Evolutionary conservation across 2,329 filamentous ascomycete species (phyloP), one percentile per base, ranked within the genome.

Genomic region (Diaporthe eres): DNA sequence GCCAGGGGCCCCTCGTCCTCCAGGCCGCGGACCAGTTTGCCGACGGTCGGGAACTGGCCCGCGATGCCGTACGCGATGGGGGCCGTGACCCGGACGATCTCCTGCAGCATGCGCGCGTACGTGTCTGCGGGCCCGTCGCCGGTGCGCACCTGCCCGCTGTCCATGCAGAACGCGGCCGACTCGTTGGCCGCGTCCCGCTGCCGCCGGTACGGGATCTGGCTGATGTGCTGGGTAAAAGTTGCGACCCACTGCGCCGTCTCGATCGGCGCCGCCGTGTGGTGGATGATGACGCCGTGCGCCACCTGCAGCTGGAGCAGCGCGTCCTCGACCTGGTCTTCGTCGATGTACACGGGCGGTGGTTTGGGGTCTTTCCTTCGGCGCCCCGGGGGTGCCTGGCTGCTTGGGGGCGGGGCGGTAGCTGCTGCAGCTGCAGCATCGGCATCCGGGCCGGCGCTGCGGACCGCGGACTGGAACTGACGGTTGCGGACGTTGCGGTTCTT

Each of bases 201-300:
- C 71, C 86, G 89, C 78, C 91, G 90, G 82, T 96, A 96, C 0
- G 94, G 94, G 31, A 94, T 91, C 1, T 92, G 94, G 10, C 93
- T 94, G 67, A 96, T 92, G 81, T 96, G 93, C 80, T 95, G 93
- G 0, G 94, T 96, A 80, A 96, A 95, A 47, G 90, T 87, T 42
- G 89, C 86, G 42, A 96, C 91, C 92, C 94, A 95, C 79, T 93
- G 89, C 2, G 93, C 93, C 1, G 93, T 94, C 80, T 95, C 93
- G 0, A 90, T 81, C 0, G 89, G 80, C 3, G 85, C 83, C 19
- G 83, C 84, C 1, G 93, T 94, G 81, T 96, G 93, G 81, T 95
- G 93, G 60, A 96, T 91, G 5, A 94, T 85, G 31, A 90, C 90
- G 7, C 86, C 85, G 82, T 96, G 92, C 34, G 89, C 83, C 8